Percentiles rank a stretch among this genome's conserved stretches.
Evolutionary conservation across 805 yeast genomes (phyloP).

Genomic region (Tetrapisispora nanseiensis): DNA sequence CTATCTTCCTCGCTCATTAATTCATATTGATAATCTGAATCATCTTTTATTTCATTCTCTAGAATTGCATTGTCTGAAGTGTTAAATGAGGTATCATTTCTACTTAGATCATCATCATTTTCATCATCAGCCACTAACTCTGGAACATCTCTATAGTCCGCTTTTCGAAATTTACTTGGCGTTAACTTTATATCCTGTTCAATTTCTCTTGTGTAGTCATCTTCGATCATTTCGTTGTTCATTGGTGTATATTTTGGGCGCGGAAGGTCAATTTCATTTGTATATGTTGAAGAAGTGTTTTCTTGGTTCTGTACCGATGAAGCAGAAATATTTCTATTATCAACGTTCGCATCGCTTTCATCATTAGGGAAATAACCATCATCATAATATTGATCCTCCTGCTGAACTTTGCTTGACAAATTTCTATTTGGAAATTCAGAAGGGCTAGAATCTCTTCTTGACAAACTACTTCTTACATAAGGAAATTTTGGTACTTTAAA

Average conservation of each 20-base stretch:
- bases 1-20: slow-evolving; percentile 24
- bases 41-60: slow-evolving; percentile 16
- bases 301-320: too few species aligned
- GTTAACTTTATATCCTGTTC: slow-evolving; percentile 12
- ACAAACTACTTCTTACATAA: slow-evolving; percentile 2
- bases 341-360: background rate
- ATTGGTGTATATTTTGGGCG: slow-evolving; percentile 5
- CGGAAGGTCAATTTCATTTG: background rate
- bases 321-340: background rate
- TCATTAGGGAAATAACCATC: background rate
- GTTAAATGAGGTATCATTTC: slow-evolving; percentile 23
- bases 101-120: slow-evolving; percentile 9
- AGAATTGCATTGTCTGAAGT: slow-evolving; percentile 27
- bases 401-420: background rate
- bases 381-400: background rate
- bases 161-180: slow-evolving; percentile 8
- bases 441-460: slow-evolving; percentile 5
- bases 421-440: background rate
- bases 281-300: background rate
- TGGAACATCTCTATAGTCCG: slow-evolving; percentile 45
- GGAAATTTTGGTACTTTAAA: slow-evolving; percentile 3
- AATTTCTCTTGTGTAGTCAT: slow-evolving; percentile 5
- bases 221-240: slow-evolving; percentile 3
- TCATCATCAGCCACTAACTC: slow-evolving; percentile 81
- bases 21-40: slow-evolving; percentile 14